These are phyloP conservation scores for Dillenia turbinata DNA, from an alignment of 164 flowering plant genomes.

Conservation along the genomic window DNA sequence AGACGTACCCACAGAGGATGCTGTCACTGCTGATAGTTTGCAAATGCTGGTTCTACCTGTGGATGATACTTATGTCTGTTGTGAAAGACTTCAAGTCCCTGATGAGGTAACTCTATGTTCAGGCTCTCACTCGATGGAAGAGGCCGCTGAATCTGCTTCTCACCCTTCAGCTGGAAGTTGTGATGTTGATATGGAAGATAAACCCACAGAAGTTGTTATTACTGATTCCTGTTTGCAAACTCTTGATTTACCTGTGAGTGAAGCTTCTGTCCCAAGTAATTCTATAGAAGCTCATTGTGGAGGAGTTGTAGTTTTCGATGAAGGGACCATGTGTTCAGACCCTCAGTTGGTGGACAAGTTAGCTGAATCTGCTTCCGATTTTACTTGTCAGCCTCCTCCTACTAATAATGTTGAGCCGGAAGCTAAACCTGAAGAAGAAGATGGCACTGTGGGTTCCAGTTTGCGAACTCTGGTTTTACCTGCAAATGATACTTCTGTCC, in stretches of 20 bases:
- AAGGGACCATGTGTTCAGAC: no score
- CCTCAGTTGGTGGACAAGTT: slow-evolving; percentile 9
- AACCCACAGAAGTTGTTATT: no score
- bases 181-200: neutral
- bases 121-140: slow-evolving; percentile 5
- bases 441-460: slow-evolving; percentile 16
- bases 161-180: slow-evolving; percentile 9
- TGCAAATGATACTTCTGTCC: slow-evolving; percentile 11
- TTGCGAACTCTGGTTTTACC: slow-evolving; percentile 9
- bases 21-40: no score
- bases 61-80: no score
- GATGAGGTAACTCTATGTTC: neutral
- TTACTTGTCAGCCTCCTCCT: slow-evolving; percentile 6
- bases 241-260: no score
- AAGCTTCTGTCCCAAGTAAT: no score
- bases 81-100: no score
- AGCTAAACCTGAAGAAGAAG: slow-evolving; percentile 15
- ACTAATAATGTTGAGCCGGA: slow-evolving; percentile 19
- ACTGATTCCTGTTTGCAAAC: no score
- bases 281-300: no score
- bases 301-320: no score
- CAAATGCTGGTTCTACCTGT: no score
- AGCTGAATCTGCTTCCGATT: slow-evolving; percentile 9
- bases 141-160: slow-evolving; percentile 14
- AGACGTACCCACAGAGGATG: no score